Conservation (phyloP, 2,329 filamentous ascomycete species). For the Chaetomium strumarium region DNA sequence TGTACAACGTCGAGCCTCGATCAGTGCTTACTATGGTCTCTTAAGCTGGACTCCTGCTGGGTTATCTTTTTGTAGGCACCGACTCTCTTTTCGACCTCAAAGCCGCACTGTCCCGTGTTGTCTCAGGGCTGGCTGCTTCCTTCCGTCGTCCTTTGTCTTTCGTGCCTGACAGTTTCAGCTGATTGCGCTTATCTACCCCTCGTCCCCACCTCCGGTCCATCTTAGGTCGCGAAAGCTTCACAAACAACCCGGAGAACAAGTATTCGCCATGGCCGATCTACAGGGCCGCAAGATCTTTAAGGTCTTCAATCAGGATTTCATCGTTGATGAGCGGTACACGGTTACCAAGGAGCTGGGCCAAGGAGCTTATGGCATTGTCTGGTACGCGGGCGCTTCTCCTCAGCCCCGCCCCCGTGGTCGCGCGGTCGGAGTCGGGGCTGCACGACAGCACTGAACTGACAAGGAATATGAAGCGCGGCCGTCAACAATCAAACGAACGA, state of each 20-base stretch:
- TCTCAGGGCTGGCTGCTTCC: no score
- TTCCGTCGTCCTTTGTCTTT: no score
- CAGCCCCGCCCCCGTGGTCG: not conserved
- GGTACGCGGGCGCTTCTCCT: constrained; percentile 50
- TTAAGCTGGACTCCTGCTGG: no score
- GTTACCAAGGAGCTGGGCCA: constrained; percentile 98
- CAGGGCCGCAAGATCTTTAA: constrained; percentile 82
- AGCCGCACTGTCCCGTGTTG: no score
- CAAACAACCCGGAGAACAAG: constrained; percentile 1
- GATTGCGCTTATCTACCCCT: not conserved
- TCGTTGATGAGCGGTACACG: constrained; percentile 96
- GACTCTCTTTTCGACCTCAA: no score
- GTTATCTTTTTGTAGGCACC: no score
- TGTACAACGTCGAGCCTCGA: not conserved
- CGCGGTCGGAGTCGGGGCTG: not conserved
- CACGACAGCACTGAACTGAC: not conserved
- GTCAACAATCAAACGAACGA: constrained; percentile 87
- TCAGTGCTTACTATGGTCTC: no score
- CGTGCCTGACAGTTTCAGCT: no score
- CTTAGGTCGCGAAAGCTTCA: not conserved
- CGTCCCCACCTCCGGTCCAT: not conserved
- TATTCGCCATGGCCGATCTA: constrained; percentile 31
- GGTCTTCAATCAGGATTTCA: constrained; percentile 99
- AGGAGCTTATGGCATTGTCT: constrained; percentile 97
- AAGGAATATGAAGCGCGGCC: constrained; percentile 60